Evolutionary conservation across 129 eudicot genomes (phyloP).

Genomic region (Chrysanthemum seticuspe): DNA sequence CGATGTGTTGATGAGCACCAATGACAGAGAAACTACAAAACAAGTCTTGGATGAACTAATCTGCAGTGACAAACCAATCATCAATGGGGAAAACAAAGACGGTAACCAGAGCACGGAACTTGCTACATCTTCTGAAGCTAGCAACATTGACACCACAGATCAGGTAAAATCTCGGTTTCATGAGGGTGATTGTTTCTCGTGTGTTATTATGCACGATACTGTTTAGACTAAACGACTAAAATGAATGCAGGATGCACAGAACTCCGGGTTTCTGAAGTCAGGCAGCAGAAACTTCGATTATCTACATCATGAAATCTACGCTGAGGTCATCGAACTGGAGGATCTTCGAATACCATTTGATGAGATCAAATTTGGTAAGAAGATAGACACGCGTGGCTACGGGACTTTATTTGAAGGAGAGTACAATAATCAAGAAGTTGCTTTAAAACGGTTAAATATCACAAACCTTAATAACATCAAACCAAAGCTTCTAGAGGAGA

Average conservation of each 20-base stretch:
- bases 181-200: background rate
- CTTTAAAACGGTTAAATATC: conserved; percentile 33
- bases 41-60: background rate
- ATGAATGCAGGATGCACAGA: conserved; percentile 19
- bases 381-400: conserved; percentile 28
- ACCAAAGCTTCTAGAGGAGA: conserved; percentile 35
- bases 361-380: conserved; percentile 30
- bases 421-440: conserved; percentile 22
- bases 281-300: background rate
- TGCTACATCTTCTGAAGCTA: conserved; percentile 14
- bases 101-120: background rate
- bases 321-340: conserved; percentile 17
- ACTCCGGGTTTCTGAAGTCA: conserved; percentile 13
- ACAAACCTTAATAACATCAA: conserved; percentile 32
- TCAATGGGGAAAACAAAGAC: background rate
- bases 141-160: conserved; percentile 12
- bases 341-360: conserved; percentile 31
- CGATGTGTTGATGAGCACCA: conserved; percentile 5
- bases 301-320: background rate
- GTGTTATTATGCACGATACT: background rate
- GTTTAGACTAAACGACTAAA: conserved; percentile 10
- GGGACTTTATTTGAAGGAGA: conserved; percentile 39
- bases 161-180: conserved; percentile 13
- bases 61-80: background rate
- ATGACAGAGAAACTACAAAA: background rate